Conservation (phyloP, 192 early-diverging fungal genomes). For the Coemansia aciculifera region DNA sequence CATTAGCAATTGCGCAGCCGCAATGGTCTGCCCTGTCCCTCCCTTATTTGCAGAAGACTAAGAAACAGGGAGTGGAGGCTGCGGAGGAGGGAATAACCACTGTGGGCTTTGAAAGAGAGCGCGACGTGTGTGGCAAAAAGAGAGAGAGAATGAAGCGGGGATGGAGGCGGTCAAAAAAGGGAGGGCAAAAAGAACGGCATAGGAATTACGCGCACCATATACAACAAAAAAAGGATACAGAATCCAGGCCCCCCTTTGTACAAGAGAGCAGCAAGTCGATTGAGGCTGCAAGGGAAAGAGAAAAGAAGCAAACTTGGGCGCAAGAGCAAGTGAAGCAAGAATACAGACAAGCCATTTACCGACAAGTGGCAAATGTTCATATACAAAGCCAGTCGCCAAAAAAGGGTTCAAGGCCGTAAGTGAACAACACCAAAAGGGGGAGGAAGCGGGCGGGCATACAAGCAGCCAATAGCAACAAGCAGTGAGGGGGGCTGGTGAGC, state of each 20-base stretch:
- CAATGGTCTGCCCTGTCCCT: neutral
- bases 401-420: neutral
- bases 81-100: neutral
- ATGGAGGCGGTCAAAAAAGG: neutral
- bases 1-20: neutral
- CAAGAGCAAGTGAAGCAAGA: neutral
- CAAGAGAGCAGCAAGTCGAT: slow-evolving; percentile 3
- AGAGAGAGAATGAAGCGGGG: neutral
- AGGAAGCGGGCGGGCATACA: neutral
- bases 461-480: neutral
- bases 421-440: neutral
- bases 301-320: neutral
- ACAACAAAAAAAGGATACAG: neutral
- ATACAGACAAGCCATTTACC: neutral
- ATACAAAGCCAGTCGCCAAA: neutral
- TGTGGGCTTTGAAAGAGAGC: neutral
- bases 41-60: neutral
- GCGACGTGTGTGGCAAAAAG: neutral
- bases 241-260: neutral
- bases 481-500: slow-evolving; percentile 4
- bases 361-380: neutral
- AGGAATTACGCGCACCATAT: neutral
- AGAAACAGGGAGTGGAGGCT: neutral
- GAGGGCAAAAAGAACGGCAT: neutral
- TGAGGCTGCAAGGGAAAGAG: slow-evolving; percentile 4